These are phyloP conservation scores for Amanita thiersii DNA, from an alignment of 768 basidiomycete species.

Conservation along the genomic window DNA sequence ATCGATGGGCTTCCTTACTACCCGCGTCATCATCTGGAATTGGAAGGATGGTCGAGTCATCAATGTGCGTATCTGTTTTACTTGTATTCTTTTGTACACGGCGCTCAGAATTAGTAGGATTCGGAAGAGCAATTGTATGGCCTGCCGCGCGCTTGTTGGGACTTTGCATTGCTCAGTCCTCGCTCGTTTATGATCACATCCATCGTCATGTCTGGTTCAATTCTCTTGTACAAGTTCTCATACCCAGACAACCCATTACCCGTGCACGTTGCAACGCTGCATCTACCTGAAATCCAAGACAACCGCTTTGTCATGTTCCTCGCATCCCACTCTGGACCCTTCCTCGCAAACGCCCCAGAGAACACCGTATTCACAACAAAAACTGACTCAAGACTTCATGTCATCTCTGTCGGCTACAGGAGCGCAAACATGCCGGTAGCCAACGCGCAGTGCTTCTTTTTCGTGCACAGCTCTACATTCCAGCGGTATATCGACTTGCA, in stretches of 20 bases:
- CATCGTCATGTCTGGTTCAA: slow-evolving; percentile 21
- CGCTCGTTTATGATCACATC: slow-evolving; percentile 36
- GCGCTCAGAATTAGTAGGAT: not conserved
- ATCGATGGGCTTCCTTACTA: slow-evolving; percentile 18
- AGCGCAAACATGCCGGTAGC: not conserved
- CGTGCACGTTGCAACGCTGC: slow-evolving; percentile 11
- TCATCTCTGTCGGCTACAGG: not conserved
- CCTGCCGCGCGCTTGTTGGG: slow-evolving; percentile 23
- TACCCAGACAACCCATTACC: slow-evolving; percentile 4
- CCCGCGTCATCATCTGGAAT: slow-evolving; percentile 39
- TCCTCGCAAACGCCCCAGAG: slow-evolving; percentile 17
- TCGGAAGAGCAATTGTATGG: slow-evolving; percentile 8
- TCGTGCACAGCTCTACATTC: not conserved
- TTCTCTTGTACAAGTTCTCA: slow-evolving; percentile 36
- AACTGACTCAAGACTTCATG: slow-evolving; percentile 2
- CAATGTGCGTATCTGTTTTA: slow-evolving; percentile 28
- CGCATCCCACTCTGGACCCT: slow-evolving; percentile 25
- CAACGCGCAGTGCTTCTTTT: not conserved
- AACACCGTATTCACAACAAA: slow-evolving; percentile 17
- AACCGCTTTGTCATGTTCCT: slow-evolving; percentile 12
- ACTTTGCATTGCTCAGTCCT: slow-evolving; percentile 40
- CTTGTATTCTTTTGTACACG: not conserved
- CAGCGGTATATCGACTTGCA: not conserved
- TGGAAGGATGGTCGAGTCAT: slow-evolving; percentile 37
- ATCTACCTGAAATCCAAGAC: slow-evolving; percentile 10